phyloP scores from a whole-genome alignment of 2,329 filamentous ascomycete species.

The Decorospora gaudefroyi region DNA sequence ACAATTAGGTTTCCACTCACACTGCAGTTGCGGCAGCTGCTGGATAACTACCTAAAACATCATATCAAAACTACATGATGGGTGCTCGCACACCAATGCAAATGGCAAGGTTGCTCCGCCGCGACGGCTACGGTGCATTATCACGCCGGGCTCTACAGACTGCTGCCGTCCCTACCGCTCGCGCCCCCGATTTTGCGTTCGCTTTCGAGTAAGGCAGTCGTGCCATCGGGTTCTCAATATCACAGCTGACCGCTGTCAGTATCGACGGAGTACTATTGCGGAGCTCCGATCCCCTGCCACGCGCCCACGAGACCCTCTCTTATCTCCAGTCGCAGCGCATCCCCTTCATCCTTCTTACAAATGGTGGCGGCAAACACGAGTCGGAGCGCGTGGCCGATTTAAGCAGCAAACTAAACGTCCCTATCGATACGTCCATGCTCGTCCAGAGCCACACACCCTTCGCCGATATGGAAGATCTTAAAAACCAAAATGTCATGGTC shows the following conservation, averaged over 20 bases:
- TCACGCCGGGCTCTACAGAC: conserved; percentile 36
- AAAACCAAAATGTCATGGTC: conserved; percentile 57
- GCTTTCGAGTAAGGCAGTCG: conserved; percentile 59
- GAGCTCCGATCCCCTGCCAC: conserved; percentile 75
- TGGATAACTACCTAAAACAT: conserved; percentile 1
- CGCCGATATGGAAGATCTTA: conserved; percentile 64
- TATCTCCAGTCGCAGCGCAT: conserved; percentile 75
- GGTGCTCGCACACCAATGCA: conserved; percentile 10
- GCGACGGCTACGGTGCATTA: conserved; percentile 12
- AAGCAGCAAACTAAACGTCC: conserved; percentile 65
- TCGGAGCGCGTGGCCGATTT: conserved; percentile 72
- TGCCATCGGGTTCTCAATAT: conserved; percentile 10
- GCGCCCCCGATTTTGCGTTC: conserved; percentile 61
- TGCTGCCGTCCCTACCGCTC: conserved; percentile 26
- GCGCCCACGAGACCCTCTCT: conserved; percentile 72
- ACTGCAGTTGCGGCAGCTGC: too few relatives aligned
- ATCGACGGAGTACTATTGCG: conserved; percentile 97
- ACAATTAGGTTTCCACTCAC: too few relatives aligned
- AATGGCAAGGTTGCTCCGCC: conserved; percentile 28
- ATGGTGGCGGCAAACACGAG: conserved; percentile 89
- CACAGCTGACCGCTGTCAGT: conserved; percentile 51
- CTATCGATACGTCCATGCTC: conserved; percentile 70
- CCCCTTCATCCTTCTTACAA: conserved; percentile 93
- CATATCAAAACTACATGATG: conserved; percentile 2
- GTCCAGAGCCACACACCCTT: conserved; percentile 93